Evolutionary conservation across 2,329 filamentous ascomycete species (phyloP).

Genomic region (Talaromyces sp.): DNA sequence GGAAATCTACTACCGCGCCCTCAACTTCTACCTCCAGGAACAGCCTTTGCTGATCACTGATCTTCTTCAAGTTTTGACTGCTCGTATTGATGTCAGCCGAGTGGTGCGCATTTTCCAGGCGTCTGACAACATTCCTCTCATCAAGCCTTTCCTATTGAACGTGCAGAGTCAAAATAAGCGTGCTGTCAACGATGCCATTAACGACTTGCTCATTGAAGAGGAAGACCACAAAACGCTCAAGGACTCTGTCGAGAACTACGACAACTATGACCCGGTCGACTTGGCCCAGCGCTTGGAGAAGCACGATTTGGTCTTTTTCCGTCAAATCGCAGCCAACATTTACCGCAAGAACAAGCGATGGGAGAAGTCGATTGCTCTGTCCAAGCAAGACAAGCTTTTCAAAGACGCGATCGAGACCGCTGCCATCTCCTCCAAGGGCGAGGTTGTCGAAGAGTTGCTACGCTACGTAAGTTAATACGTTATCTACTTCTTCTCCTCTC

Average conservation of each 20-base stretch:
- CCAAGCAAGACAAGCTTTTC: conserved; percentile 98
- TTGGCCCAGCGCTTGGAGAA: conserved; percentile 90
- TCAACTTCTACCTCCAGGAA: conserved; percentile 97
- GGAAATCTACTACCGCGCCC: conserved; percentile 96
- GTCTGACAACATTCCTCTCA: conserved; percentile 94
- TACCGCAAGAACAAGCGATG: conserved; percentile 99
- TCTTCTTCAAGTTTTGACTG: conserved; percentile 81
- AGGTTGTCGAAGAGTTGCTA: conserved; percentile 91
- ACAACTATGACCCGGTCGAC: conserved; percentile 96
- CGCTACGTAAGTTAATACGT: conserved; percentile 73
- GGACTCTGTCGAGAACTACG: conserved; percentile 96
- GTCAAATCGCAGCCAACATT: conserved; percentile 95
- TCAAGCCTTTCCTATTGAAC: conserved; percentile 97
- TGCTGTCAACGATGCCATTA: conserved; percentile 95
- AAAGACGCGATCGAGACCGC: conserved; percentile 99
- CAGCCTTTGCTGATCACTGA: conserved; percentile 95
- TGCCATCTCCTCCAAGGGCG: conserved; percentile 80
- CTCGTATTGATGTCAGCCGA: conserved; percentile 93
- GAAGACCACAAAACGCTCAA: conserved; percentile 98
- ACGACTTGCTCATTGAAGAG: conserved; percentile 95
- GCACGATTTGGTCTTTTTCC: conserved; percentile 98
- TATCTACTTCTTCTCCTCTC: conserved; percentile 1
- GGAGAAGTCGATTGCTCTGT: conserved; percentile 97
- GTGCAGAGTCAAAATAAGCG: conserved; percentile 98
- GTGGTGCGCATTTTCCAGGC: conserved; percentile 99